Evolutionary conservation across 192 early-diverging fungal genomes (phyloP), one percentile per base, ranked within the genome.

Genomic region (Pilobolus umbonatus): DNA sequence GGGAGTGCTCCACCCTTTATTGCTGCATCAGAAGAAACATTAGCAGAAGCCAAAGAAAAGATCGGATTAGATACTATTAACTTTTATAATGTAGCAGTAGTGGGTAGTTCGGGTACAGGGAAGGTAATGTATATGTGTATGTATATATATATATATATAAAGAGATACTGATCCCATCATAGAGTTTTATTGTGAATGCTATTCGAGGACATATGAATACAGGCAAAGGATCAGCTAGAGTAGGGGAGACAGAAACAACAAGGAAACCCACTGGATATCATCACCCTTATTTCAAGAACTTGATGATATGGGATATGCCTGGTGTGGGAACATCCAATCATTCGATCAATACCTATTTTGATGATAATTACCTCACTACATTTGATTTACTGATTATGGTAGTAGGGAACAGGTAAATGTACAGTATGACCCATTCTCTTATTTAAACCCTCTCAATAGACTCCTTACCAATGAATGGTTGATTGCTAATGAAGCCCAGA

Each of bases 271-370:
- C 34, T 21, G 47, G 10, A 4, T 72, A 72, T 48, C 55, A 59
- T 10, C 70, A 72, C 55, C 70, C 70, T 7, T 60, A 65, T 40
- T 43, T 72, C n/a, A 34, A 46, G n/a, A 54, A 54, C 5, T 63
- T 72, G 70, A 42, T 67, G 17, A 39, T 72, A 19, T 72, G 70
- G 70, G 70, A 72, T 58, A 57, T 72, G 59, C 70, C 70, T 17
- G 70, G 64, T 4, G 64, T 60, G 8, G 60, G 60, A 26, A 72
- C 70, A 21, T 46, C 36, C 21, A 54, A 58, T 50, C 64, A 72
- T 44, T 64, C 70, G 4, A 55, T 53, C 10, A 57, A 62, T 29
- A 72, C 70, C 3, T 72, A 72, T 62, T 72, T 72, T 34, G 65
- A 72, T 47, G 61, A 72, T 28, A 72, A 72, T 34, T 67, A 57